Evolutionary conservation across 257 asterid species (phyloP), one percentile per base, ranked within the genome.

Genomic region (Phtheirospermum japonicum): DNA sequence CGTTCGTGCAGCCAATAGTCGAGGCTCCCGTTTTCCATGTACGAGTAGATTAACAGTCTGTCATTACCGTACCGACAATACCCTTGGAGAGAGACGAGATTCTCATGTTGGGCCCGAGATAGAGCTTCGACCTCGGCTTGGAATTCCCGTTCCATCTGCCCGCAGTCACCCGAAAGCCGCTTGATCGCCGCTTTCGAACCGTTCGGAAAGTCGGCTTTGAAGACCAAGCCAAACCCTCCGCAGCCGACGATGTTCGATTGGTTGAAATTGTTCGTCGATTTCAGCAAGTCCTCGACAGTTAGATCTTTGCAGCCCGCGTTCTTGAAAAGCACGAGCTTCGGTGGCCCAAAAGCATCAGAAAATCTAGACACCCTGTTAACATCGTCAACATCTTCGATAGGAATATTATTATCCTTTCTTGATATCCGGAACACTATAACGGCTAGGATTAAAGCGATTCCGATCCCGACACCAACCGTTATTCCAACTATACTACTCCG

Each of bases 1-100:
- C 78, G 81, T 77, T 90, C 98, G 19, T 90, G 98, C 68, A 90
- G 68, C 98, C 98, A 88, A 77, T 79, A 83, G 63, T 90, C 98
- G 10, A 90, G 82, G 74, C 96, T 90, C 30, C 98, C 98, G 19
- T 90, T 90, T 64, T 90, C 96, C 98, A 90, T 90, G 61, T 77
- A 88, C 26, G 98, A 64, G 55, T 90, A 90, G 26, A 90, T 78
- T 63, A 90, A 77, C 68, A 88, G 52, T 62, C 96, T 79, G 61
- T 54, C 74, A 58, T 96, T 90, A 37, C 76, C 85, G 33, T 90
- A 96, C 61, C 78, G 76, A 63, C 94, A 90, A 74, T 88, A 90
- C 30, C 98, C 98, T 70, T 73, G 87, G 59, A 90, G 78, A 9
- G 91, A 63, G 33, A 88, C 96, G 31, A 91, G 80, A 72, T 91